Base-by-base conservation (phyloP, 2,329 filamentous ascomycete genomes). In the Colletotrichum sp. region DNA sequence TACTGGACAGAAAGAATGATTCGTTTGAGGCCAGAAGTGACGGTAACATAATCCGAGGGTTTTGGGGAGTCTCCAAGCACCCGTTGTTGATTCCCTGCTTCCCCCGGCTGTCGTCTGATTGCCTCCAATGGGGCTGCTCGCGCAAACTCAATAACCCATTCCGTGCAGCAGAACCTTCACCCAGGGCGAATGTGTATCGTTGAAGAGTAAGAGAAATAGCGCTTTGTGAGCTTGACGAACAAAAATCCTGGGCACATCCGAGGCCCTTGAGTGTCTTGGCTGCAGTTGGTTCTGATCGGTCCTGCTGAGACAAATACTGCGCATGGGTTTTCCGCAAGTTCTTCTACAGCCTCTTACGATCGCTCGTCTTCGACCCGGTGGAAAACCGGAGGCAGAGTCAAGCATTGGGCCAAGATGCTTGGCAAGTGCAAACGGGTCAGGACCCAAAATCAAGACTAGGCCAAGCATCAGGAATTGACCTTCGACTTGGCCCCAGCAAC, bases 341-440 rank as follows among this genome's bases (percentile, higher is more conserved):
- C 4, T 52, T 52, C 8, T 49, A 49, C 18, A n/a, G 18, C 0
- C 18, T 49, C 18, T n/a, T n/a, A n/a, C 39, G 9, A n/a, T n/a
- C 18, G 44, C n/a, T 52, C n/a, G 44, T 52, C n/a, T 13, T 52
- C 1, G n/a, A 24, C n/a, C 10, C 44, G 3, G 28, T 55, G 34
- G 9, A 80, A 79, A 77, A 80, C 44, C 6, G 44, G n/a, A 52
- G 44, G n/a, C 44, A 52, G 12, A 52, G 10, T 52, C 44, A 21
- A 52, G 44, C 44, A 52, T 52, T 52, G 9, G 44, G 44, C 44
- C 44, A 52, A 52, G 44, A 52, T 52, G 44, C 44, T 52, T 52
- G 44, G 44, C 44, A 52, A 21, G 44, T 13, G 44, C 44, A 52
- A 52, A 21, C 44, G n/a, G 44, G 44, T 52, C 44, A 52, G n/a